These are phyloP conservation scores for Globisporangium lucens DNA, from an alignment of 352 stramenopile genomes.

Conservation along the genomic window DNA sequence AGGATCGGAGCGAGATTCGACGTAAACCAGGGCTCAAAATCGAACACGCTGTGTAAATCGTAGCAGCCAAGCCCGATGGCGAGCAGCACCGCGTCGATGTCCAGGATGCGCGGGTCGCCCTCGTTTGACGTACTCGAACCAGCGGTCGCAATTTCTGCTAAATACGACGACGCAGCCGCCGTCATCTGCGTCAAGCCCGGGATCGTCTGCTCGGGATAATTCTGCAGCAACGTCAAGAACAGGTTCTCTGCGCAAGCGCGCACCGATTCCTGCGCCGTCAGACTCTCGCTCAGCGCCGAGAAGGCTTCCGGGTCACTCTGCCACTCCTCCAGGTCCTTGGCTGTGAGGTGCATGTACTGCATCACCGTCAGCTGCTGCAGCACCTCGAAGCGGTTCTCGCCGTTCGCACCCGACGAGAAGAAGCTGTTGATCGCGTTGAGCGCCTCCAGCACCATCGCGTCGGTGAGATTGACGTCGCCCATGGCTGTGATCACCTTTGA, in stretches of 20 bases:
- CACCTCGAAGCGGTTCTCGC: slow-evolving; percentile 39
- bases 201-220: slow-evolving; percentile 61
- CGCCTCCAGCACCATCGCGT: slow-evolving; percentile 77
- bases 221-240: slow-evolving; percentile 80
- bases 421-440: slow-evolving; percentile 54
- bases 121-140: neutral
- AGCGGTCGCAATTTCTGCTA: slow-evolving; percentile 33
- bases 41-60: slow-evolving; percentile 84
- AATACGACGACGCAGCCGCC: slow-evolving; percentile 39
- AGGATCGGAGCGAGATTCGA: slow-evolving; percentile 71
- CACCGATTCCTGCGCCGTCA: slow-evolving; percentile 79
- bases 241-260: slow-evolving; percentile 78
- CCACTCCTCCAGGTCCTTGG: slow-evolving; percentile 69
- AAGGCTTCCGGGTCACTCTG: slow-evolving; percentile 64
- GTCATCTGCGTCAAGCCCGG: slow-evolving; percentile 73
- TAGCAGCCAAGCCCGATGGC: slow-evolving; percentile 81
- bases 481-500: slow-evolving; percentile 81
- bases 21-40: slow-evolving; percentile 87
- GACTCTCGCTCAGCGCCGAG: slow-evolving; percentile 60
- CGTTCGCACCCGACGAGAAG: slow-evolving; percentile 26
- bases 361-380: slow-evolving; percentile 73
- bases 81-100: slow-evolving; percentile 78
- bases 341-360: slow-evolving; percentile 66
- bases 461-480: slow-evolving; percentile 67
- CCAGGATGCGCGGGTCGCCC: slow-evolving; percentile 40